A percentile compares a stretch with the other conserved stretches of the same genome.
phyloP scores from a whole-genome alignment of 257 asterid genomes.

The Petrea volubilis region DNA sequence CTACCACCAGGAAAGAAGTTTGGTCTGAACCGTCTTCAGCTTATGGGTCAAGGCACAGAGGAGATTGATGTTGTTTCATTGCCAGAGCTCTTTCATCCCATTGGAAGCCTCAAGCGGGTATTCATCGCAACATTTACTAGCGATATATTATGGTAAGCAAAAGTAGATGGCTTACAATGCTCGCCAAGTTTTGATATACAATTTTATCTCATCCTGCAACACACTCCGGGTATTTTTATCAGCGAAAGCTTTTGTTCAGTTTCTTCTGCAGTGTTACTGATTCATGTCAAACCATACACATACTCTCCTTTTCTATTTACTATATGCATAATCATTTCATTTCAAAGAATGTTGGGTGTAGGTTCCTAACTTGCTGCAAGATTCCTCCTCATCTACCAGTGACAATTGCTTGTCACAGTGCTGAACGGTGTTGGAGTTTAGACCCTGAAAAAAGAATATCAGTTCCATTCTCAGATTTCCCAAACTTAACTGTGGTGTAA shows the following conservation, averaged over 20 bases:
- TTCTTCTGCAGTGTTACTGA: not conserved
- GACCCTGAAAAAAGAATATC: constrained; percentile 64
- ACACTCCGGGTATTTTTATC: not conserved
- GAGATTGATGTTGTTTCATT: constrained; percentile 55
- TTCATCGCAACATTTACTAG: constrained; percentile 86
- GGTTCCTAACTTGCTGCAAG: constrained; percentile 76
- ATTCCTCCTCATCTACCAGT: constrained; percentile 71
- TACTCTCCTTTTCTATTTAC: constrained; percentile 1
- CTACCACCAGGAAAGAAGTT: constrained; percentile 77
- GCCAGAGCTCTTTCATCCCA: constrained; percentile 78
- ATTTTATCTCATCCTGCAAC: constrained; percentile 3
- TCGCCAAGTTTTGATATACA: constrained; percentile 17
- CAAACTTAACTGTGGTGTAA: constrained; percentile 71
- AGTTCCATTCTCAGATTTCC: constrained; percentile 68
- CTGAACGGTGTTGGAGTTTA: constrained; percentile 80
- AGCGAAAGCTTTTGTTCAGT: constrained; percentile 1
- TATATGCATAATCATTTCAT: constrained; percentile 24
- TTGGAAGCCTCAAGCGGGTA: constrained; percentile 59
- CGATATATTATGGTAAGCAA: constrained; percentile 70
- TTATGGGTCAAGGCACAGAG: constrained; percentile 38
- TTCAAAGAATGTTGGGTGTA: constrained; percentile 26
- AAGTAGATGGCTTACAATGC: constrained; percentile 11
- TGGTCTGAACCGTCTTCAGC: constrained; percentile 63
- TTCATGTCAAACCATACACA: not conserved
- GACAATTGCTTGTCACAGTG: constrained; percentile 82